phyloP scores from a whole-genome alignment of 75 land plant species.

The Ceratopteris richardii region DNA sequence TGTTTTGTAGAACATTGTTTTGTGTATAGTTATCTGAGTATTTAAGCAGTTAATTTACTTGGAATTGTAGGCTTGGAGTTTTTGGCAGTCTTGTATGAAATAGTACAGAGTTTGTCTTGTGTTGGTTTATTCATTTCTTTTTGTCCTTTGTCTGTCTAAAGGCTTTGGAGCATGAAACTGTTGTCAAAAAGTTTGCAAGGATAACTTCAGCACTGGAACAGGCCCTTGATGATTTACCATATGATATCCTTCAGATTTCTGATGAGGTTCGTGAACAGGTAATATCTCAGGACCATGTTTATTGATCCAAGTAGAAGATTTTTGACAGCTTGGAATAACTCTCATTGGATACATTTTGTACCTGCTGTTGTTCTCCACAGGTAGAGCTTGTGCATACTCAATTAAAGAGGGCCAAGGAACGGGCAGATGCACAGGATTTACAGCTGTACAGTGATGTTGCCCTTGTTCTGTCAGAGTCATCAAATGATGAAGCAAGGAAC shows the following conservation, averaged over 20 bases:
- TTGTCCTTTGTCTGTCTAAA: constrained; percentile 18
- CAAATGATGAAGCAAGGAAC: constrained; percentile 33
- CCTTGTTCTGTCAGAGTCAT: constrained; percentile 12
- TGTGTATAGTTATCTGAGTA: too few relatives aligned
- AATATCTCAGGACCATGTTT: background rate
- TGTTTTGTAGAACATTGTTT: too few relatives aligned
- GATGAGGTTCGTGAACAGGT: constrained; percentile 97
- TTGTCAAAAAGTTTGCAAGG: constrained; percentile 43
- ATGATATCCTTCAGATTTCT: constrained; percentile 78
- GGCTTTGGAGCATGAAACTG: constrained; percentile 60
- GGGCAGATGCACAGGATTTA: constrained; percentile 42
- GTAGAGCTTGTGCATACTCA: constrained; percentile 76
- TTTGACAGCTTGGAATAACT: background rate
- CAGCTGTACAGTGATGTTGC: constrained; percentile 40
- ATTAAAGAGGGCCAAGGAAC: constrained; percentile 66
- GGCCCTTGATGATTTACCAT: constrained; percentile 52
- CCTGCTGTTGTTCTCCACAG: constrained; percentile 15
- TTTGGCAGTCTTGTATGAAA: too few relatives aligned
- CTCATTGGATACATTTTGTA: background rate
- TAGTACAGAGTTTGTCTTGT: too few relatives aligned
- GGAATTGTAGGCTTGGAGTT: too few relatives aligned
- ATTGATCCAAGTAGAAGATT: background rate
- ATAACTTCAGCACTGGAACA: constrained; percentile 51
- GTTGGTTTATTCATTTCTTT: background rate
- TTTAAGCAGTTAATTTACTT: too few relatives aligned